A percentile compares a stretch with the other conserved stretches of the same genome.
These are phyloP conservation scores for Neoboletus magnificus DNA, from an alignment of 768 basidiomycete species.

Conservation along the genomic window DNA sequence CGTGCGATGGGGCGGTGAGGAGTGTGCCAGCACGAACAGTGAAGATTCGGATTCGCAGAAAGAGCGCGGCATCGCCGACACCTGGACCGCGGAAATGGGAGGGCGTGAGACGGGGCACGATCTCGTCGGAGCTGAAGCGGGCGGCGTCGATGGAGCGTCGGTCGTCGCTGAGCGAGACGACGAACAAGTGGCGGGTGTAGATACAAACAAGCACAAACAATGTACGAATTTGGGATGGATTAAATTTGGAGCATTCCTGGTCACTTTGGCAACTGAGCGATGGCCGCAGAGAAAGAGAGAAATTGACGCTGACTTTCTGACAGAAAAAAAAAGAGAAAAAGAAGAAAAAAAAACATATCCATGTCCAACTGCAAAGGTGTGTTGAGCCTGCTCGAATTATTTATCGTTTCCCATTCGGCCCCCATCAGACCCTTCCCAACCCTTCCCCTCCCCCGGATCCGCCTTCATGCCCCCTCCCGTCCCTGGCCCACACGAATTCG, in stretches of 20 bases:
- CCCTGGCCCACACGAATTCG: constrained; percentile 67
- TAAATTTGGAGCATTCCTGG: background rate
- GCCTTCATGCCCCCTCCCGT: constrained; percentile 67
- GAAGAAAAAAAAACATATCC: background rate
- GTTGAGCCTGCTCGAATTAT: background rate
- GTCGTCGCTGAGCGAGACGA: constrained; percentile 12
- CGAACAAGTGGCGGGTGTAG: constrained; percentile 21
- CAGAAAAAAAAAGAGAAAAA: background rate
- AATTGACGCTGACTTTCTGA: background rate
- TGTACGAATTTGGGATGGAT: background rate
- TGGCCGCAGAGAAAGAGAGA: background rate
- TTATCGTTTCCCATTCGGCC: background rate
- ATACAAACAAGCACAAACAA: constrained; percentile 19
- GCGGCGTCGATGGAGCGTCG: constrained; percentile 27
- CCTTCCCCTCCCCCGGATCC: constrained; percentile 63
- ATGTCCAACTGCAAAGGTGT: constrained; percentile 6
- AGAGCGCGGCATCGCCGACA: constrained; percentile 22
- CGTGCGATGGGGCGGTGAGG: background rate
- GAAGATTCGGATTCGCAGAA: constrained; percentile 14
- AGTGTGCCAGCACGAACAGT: background rate
- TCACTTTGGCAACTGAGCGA: constrained; percentile 17
- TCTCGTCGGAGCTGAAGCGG: constrained; percentile 31
- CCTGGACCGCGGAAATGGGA: constrained; percentile 7
- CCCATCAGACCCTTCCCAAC: constrained; percentile 38
- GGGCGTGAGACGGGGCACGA: constrained; percentile 18